These are phyloP conservation scores for Leptosphaerulina australis DNA, from an alignment of 2,329 filamentous ascomycete species.

Conservation along the genomic window DNA sequence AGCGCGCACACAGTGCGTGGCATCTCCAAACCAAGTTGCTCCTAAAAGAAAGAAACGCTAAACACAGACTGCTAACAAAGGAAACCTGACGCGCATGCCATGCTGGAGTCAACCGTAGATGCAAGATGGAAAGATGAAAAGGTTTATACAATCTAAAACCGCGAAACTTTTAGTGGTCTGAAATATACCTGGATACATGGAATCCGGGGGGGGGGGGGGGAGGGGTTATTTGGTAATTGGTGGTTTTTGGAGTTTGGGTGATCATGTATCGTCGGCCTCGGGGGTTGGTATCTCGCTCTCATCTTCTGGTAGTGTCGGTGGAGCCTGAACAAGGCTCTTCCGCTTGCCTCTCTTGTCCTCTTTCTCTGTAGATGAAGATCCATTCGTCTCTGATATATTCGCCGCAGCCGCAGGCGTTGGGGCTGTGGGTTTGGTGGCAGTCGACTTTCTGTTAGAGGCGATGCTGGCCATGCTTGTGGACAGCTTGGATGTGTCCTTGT, in stretches of 20 bases:
- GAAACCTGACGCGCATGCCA: constrained; percentile 8
- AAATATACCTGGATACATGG: neutral
- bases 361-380: constrained; percentile 25
- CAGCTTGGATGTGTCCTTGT: constrained; percentile 46
- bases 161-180: constrained; percentile 7
- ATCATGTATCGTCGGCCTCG: constrained; percentile 17
- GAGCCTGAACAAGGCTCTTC: constrained; percentile 38
- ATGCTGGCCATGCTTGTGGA: constrained; percentile 42
- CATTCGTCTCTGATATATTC: constrained; percentile 31
- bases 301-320: constrained; percentile 34
- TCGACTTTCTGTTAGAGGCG: constrained; percentile 34
- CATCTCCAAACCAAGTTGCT: constrained; percentile 1
- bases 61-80: constrained; percentile 8
- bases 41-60: constrained; percentile 8
- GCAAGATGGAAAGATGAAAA: neutral
- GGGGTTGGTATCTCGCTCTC: constrained; percentile 34
- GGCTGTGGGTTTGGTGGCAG: constrained; percentile 17
- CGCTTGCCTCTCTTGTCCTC: constrained; percentile 44
- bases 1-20: constrained; percentile 9
- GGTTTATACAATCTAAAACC: constrained; percentile 17
- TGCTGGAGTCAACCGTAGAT: constrained; percentile 1
- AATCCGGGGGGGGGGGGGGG: neutral
- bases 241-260: neutral
- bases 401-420: constrained; percentile 26
- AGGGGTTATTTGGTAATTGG: neutral